Percentiles rank a stretch among this genome's conserved stretches.
These are phyloP conservation scores for Fusarium gaditjirri DNA, from an alignment of 2,329 filamentous ascomycete species.

Conservation along the genomic window DNA sequence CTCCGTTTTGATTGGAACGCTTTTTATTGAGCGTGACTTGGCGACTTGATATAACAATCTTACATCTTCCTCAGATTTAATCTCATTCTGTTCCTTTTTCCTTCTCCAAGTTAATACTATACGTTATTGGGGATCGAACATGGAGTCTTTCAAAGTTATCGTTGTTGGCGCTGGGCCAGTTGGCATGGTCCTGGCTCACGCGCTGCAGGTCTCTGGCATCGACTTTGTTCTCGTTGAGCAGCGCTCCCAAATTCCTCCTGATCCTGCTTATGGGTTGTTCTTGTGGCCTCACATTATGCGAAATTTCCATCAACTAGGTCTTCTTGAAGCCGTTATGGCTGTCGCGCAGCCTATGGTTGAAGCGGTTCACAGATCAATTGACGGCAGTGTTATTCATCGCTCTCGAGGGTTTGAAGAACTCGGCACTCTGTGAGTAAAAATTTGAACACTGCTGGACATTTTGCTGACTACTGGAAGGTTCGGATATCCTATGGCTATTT, in stretches of 20 bases:
- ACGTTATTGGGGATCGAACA: background rate
- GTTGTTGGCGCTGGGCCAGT: constrained; percentile 22
- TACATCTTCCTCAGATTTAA: background rate
- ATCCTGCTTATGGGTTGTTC: constrained; percentile 21
- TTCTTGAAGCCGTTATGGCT: background rate
- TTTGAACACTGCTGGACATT: accelerated
- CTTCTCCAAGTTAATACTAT: accelerated
- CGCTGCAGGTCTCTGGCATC: constrained; percentile 8
- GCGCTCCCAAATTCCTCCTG: constrained; percentile 13
- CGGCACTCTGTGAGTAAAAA: background rate
- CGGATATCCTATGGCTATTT: constrained; percentile 22
- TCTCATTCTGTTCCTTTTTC: accelerated
- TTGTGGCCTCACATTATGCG: constrained; percentile 26
- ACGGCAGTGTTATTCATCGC: constrained; percentile 1
- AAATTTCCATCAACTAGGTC: constrained; percentile 12
- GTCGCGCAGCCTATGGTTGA: constrained; percentile 13
- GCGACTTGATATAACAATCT: background rate
- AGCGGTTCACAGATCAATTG: constrained; percentile 5
- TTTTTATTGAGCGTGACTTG: background rate
- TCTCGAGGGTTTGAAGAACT: background rate
- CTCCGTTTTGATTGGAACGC: background rate
- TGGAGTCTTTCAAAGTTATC: constrained; percentile 22
- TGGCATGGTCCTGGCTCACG: constrained; percentile 18
- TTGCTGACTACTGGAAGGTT: background rate
- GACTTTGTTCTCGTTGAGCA: constrained; percentile 23